Base-by-base conservation (phyloP, 208 protist genomes). In the Angomonas ambiguus region DNA sequence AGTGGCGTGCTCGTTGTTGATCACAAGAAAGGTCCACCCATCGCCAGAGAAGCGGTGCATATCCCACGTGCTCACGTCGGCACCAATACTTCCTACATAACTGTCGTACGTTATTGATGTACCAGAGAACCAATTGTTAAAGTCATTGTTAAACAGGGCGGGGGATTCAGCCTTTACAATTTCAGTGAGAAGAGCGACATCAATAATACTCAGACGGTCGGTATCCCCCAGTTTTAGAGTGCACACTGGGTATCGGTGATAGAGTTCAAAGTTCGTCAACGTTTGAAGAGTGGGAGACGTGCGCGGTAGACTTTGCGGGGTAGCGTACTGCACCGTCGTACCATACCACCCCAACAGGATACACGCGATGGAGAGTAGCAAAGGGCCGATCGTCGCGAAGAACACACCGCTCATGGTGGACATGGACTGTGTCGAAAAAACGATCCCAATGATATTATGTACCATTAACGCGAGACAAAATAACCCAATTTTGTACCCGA, bases 241-340 rank as follows among this genome's bases (percentile, higher is more conserved):
- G 69, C 85, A 92, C 27, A 92, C 78, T 0, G 85, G 85, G 41
- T 92, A 92, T 22, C 71, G 82, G 58, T 89, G 85, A 61, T 84
- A 91, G 16, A 76, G 65, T n/a, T 75, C 58, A 27, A 80, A 35
- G 13, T 30, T 18, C 25, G 68, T 55, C 34, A 73, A 53, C 48
- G 66, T 1, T 4, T 28, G 25, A 8, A 57, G 13, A 0, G 55
- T 51, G 25, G 74, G 28, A 22, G 49, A 10, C 8, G n/a, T 56
- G 11, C 69, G 55, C 38, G 82, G 41, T 2, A 85, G 62, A 63
- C 80, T 88, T 35, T 76, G 72, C 18, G 73, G 71, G 2, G 1
- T 30, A 1, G 41, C 69, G 68, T 74, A 76, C 56, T 76, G 66
- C 32, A 66, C 58, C 33, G 71, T 76, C 25, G 79, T 86, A 38